phyloP scores from a whole-genome alignment of 2,329 filamentous ascomycete species.

The Verticillium isaacii region DNA sequence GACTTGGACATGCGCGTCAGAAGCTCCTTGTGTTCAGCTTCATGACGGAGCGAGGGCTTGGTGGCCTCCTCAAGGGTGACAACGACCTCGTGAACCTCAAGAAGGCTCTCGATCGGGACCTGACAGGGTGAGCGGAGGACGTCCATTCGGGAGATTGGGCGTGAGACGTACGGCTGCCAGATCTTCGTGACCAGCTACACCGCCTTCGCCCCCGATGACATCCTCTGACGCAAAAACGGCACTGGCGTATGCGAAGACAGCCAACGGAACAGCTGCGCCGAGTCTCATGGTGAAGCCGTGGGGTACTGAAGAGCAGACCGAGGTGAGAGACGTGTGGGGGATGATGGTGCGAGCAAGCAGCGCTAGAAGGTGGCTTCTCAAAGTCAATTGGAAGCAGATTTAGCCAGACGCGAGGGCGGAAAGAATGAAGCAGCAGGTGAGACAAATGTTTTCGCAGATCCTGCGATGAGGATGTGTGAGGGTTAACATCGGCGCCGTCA shows the following conservation, averaged over 20 bases:
- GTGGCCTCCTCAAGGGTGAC: constrained; percentile 20
- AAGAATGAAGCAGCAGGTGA: background rate
- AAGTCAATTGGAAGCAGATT: background rate
- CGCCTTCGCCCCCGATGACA: background rate
- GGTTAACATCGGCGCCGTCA: background rate
- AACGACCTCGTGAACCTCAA: constrained; percentile 20
- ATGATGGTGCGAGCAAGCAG: background rate
- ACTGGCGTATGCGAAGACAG: background rate
- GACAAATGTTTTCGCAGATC: background rate
- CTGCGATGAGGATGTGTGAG: background rate
- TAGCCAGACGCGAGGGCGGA: background rate
- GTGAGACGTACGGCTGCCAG: background rate
- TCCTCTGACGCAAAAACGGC: background rate
- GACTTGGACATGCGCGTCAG: constrained; percentile 21
- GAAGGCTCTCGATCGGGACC: constrained; percentile 4
- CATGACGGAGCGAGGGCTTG: constrained; percentile 19
- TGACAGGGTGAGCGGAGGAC: background rate
- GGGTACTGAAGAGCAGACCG: background rate
- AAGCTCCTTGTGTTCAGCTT: constrained; percentile 23
- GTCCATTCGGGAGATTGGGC: background rate
- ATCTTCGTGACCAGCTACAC: background rate
- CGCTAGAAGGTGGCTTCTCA: background rate
- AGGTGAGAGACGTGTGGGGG: background rate
- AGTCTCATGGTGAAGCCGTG: constrained; percentile 1
- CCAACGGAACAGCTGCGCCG: background rate